phyloP scores from a whole-genome alignment of 257 asterid species.

The Solanum appendiculatum region DNA sequence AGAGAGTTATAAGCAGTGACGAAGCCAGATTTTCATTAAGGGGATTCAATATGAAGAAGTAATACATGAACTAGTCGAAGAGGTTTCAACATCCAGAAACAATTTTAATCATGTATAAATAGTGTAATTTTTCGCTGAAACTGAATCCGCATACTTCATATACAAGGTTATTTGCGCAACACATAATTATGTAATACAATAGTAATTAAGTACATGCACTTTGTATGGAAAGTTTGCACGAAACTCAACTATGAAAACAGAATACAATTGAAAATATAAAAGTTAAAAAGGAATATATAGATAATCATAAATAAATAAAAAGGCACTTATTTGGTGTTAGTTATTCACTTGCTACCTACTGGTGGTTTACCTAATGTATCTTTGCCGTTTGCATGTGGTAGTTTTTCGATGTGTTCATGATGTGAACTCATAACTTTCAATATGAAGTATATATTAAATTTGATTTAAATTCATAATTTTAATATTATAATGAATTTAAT shows the following conservation, averaged over 20 bases:
- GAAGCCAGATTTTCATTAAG: too few species aligned
- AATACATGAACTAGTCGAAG: too few species aligned
- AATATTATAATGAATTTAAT: neutral
- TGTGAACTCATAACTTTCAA: neutral
- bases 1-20: neutral
- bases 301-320: neutral
- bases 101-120: too few species aligned
- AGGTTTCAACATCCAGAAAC: too few species aligned
- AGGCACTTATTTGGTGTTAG: neutral
- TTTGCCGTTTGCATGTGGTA: neutral
- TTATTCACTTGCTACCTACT: neutral
- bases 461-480: neutral
- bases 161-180: neutral
- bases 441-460: neutral
- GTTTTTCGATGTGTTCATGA: too few species aligned
- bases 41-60: too few species aligned
- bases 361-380: neutral
- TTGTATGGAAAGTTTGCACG: neutral
- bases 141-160: neutral
- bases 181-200: neutral
- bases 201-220: neutral
- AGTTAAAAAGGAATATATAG: neutral
- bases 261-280: neutral
- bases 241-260: neutral
- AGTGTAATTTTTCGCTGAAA: too few species aligned